A percentile compares a stretch with the other conserved stretches of the same genome.
phyloP scores from a whole-genome alignment of 1,284 basidiomycete genomes.

The Veloporphyrellus conicus region DNA sequence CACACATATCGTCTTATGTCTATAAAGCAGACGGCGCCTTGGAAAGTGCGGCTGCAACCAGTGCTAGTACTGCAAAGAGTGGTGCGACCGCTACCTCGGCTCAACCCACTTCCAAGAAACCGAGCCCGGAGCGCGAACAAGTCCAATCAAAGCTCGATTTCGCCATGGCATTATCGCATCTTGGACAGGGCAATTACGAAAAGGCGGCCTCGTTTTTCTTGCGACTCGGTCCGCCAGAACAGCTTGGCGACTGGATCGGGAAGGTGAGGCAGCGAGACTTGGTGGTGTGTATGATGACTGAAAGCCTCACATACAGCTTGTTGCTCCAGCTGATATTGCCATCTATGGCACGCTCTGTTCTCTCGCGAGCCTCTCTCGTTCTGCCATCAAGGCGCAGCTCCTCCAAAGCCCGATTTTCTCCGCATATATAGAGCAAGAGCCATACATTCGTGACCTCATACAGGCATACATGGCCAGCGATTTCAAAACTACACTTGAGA shows the following conservation, averaged over 20 bases:
- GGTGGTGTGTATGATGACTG: conserved; percentile 1
- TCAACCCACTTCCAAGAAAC: conserved; percentile 41
- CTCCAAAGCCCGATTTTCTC: conserved; percentile 69
- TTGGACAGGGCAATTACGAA: conserved; percentile 70
- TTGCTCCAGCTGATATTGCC: conserved; percentile 76
- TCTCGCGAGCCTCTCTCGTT: conserved; percentile 68
- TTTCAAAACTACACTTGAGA: conserved; percentile 74
- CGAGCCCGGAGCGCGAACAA: conserved; percentile 52
- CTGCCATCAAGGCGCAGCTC: conserved; percentile 63
- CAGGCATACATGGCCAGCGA: conserved; percentile 78
- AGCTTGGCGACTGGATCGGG: conserved; percentile 67
- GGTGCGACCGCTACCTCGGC: conserved; percentile 19
- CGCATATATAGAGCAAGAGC: conserved; percentile 79
- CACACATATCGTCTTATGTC: conserved; percentile 79
- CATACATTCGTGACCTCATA: conserved; percentile 77
- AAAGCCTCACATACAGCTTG: conserved; percentile 47
- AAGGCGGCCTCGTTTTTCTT: conserved; percentile 71
- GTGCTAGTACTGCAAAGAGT: conserved; percentile 20
- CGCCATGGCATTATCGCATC: conserved; percentile 66
- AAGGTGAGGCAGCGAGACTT: conserved; percentile 42
- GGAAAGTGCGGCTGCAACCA: conserved; percentile 49
- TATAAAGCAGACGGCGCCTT: conserved; percentile 88
- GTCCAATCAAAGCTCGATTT: conserved; percentile 77
- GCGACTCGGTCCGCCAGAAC: conserved; percentile 59
- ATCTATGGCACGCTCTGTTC: conserved; percentile 80